Evolutionary conservation across 208 protist species (phyloP), one percentile per base, ranked within the genome.

Genomic region (Novymonas esmeraldas): DNA sequence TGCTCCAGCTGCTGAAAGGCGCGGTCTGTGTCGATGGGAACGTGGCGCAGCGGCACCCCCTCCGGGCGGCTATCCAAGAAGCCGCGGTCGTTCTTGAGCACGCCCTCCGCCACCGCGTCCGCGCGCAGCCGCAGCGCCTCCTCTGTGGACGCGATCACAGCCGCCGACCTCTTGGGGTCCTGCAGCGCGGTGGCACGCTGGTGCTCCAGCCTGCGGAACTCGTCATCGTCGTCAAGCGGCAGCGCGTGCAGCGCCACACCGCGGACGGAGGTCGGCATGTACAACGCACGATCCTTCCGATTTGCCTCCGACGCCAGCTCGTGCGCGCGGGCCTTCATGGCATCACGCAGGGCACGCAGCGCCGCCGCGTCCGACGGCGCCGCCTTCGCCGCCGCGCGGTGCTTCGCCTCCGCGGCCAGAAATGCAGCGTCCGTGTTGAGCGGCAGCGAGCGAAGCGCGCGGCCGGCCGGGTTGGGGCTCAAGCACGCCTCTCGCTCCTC

Each of bases 181-280:
- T 61, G 63, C 64, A 73, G 48, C 20, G 70, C 73, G 0, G 58
- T 50, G 13, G 75, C 74, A 36, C 76, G 75, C 44, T 78, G 51
- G 20, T 44, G 28, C 58, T 86, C 80, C 63, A 93, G 68, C 24
- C 62, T 18, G 59, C 77, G 82, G 73, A 95, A 93, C 57, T 78
- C 58, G 29, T 63, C 63, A 64, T 93, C 85, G 49, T 63, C 51
- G 58, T 90, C 79, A 29, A 93, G 81, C 6, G 73, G 70, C 14
- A 90, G 64, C 10, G 71, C 60, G 44, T 75, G 48, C 0, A 86
- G 67, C 1, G 84, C 72, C 13, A 93, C 63, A 28, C 89, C 89
- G 33, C 81, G 70, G 26, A 82, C 50, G 28, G 78, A 48, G 1
- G 51, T 58, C 11, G 81, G 60, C 46, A 90, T 44, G 66, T 77